These are phyloP conservation scores for Sphagnum magellanicum DNA, from an alignment of 228 moss, liverwort and hornwort genomes.

Conservation along the genomic window DNA sequence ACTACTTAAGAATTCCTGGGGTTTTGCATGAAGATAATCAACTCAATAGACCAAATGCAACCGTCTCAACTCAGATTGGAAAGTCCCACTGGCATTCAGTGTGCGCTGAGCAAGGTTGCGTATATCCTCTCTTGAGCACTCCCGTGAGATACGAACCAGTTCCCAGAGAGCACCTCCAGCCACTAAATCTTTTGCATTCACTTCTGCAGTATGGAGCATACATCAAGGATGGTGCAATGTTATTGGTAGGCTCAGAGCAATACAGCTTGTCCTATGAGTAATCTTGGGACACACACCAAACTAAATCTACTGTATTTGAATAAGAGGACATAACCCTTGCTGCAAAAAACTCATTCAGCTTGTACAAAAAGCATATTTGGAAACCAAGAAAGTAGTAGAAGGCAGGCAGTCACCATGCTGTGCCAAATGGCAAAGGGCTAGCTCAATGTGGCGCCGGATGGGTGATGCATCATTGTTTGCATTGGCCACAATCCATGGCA, in stretches of 20 bases:
- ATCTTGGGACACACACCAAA: neutral
- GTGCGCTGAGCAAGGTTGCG: conserved; percentile 92
- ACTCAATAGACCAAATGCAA: conserved; percentile 62
- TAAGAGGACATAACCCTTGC: too few species aligned
- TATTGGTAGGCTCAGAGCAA: neutral
- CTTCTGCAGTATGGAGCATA: conserved; percentile 47
- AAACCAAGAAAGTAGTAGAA: too few species aligned
- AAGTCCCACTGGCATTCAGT: conserved; percentile 74
- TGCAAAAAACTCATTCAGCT: too few species aligned
- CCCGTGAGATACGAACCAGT: conserved; percentile 83
- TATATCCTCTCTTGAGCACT: conserved; percentile 94
- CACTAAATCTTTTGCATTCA: conserved; percentile 88
- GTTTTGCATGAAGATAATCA: conserved; percentile 1
- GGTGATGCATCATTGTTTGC: conserved; percentile 97
- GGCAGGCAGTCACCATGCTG: conserved; percentile 63
- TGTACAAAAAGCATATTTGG: too few species aligned
- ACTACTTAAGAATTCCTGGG: conserved; percentile 7
- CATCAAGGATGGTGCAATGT: neutral
- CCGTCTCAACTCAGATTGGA: conserved; percentile 87
- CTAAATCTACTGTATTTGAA: conserved; percentile 2
- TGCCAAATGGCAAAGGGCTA: conserved; percentile 91
- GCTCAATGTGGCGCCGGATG: conserved; percentile 90
- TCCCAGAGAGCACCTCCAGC: conserved; percentile 91
- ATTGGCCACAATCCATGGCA: conserved; percentile 99
- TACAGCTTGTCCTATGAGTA: conserved; percentile 1